phyloP scores from a whole-genome alignment of 2,329 filamentous ascomycete genomes.

The Penicillium sumatraense region DNA sequence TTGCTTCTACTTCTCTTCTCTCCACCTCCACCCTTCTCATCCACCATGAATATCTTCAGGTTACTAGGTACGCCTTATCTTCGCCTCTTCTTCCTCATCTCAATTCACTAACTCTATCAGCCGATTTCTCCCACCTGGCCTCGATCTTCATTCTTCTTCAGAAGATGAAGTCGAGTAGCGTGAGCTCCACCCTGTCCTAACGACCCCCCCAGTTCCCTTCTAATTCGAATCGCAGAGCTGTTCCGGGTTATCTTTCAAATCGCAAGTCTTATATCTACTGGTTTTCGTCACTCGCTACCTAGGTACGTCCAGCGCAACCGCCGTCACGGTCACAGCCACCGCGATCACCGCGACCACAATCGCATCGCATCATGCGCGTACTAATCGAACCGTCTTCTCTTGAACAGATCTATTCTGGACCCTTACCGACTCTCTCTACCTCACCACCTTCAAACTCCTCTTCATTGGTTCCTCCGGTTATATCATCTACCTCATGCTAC shows the following conservation, averaged over 20 bases:
- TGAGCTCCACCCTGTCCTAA: constrained; percentile 53
- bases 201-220: background rate
- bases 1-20: constrained; percentile 2
- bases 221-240: constrained; percentile 69
- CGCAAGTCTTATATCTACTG: constrained; percentile 89
- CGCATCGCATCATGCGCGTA: too few species aligned
- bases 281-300: constrained; percentile 95
- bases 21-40: background rate
- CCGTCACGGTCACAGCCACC: too few species aligned
- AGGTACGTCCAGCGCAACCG: too few species aligned
- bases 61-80: constrained; percentile 59
- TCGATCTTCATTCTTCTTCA: constrained; percentile 94
- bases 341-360: too few species aligned
- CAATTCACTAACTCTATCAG: constrained; percentile 52
- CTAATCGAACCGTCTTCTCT: constrained; percentile 2
- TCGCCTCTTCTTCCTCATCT: background rate
- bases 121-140: constrained; percentile 91
- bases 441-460: constrained; percentile 92
- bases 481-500: constrained; percentile 97
- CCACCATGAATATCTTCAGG: constrained; percentile 72
- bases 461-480: constrained; percentile 91
- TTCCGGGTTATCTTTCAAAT: constrained; percentile 98
- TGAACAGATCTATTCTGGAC: constrained; percentile 77
- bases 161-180: constrained; percentile 93
- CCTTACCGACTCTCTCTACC: constrained; percentile 81